Conservation (phyloP, 1,139 yeast species). For the Geotrichum bryndzae region DNA sequence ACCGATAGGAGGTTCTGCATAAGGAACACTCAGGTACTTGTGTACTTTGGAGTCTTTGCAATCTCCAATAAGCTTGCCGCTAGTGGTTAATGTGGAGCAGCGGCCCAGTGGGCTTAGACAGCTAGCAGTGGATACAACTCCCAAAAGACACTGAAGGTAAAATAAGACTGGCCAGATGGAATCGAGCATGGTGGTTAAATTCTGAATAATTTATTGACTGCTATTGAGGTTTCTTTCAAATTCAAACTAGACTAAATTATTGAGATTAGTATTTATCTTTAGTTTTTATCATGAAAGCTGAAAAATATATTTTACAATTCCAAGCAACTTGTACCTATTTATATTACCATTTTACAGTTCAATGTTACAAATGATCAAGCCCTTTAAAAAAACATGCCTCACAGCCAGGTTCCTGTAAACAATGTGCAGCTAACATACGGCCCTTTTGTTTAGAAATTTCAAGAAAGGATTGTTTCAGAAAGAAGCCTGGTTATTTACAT, state of each 20-base stretch:
- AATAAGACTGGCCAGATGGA: background rate
- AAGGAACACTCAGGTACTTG: constrained; percentile 26
- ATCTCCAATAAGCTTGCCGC: constrained; percentile 13
- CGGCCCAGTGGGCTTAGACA: constrained; percentile 1
- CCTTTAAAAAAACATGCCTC: background rate
- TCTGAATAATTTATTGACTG: background rate
- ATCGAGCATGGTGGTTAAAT: background rate
- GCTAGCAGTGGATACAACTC: background rate
- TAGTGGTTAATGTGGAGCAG: constrained; percentile 11
- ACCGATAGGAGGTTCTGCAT: constrained; percentile 28
- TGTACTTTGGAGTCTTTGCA: constrained; percentile 8
- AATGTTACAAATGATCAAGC: background rate
- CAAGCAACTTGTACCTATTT: background rate
- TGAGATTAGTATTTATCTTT: no score
- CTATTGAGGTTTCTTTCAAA: no score
- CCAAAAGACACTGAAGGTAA: constrained; percentile 6
- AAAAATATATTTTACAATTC: background rate
- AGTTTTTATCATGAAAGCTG: no score
- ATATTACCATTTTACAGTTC: background rate
- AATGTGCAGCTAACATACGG: background rate
- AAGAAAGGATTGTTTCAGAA: background rate
- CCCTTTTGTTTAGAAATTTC: background rate
- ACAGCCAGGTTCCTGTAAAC: background rate
- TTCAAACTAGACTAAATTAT: no score
- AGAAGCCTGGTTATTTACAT: background rate